phyloP scores from a whole-genome alignment of 2,329 filamentous ascomycete species.

The Scorias spongiosa region DNA sequence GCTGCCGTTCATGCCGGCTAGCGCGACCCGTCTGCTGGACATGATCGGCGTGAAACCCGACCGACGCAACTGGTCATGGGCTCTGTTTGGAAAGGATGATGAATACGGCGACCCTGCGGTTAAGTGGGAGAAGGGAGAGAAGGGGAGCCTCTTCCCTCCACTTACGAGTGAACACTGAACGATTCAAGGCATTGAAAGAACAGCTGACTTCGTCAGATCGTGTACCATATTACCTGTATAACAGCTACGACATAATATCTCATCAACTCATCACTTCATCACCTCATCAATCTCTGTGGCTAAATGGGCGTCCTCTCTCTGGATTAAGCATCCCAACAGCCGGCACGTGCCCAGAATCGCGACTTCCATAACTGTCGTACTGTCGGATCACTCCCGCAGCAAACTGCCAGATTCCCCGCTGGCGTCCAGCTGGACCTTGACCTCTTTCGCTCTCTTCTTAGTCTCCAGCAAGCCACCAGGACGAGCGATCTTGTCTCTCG shows the following conservation, averaged over 20 bases:
- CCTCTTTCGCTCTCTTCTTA: slow-evolving; percentile 1
- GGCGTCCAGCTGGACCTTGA: slow-evolving; percentile 2
- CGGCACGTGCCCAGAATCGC: too few species aligned
- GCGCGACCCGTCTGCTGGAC: slow-evolving; percentile 58
- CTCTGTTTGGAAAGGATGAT: slow-evolving; percentile 47
- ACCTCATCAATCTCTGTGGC: background rate
- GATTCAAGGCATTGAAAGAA: background rate
- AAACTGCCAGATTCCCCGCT: background rate
- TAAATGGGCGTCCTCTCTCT: background rate
- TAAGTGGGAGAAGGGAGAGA: slow-evolving; percentile 25
- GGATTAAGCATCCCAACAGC: too few species aligned
- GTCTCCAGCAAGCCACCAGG: slow-evolving; percentile 1
- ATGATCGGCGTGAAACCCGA: slow-evolving; percentile 54
- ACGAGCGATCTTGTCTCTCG: background rate
- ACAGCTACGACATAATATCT: background rate
- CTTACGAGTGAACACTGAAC: slow-evolving; percentile 13
- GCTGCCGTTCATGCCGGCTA: slow-evolving; percentile 79
- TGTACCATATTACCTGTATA: background rate
- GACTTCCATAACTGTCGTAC: too few species aligned
- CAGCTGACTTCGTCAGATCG: background rate
- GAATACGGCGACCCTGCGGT: slow-evolving; percentile 45
- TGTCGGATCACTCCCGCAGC: background rate
- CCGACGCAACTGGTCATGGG: slow-evolving; percentile 48
- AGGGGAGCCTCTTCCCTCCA: slow-evolving; percentile 38
- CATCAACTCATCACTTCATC: background rate